A percentile compares a stretch with the other conserved stretches of the same genome.
These are phyloP conservation scores for Medicago ruthenica DNA, from an alignment of 306 rosid genomes.

Conservation along the genomic window DNA sequence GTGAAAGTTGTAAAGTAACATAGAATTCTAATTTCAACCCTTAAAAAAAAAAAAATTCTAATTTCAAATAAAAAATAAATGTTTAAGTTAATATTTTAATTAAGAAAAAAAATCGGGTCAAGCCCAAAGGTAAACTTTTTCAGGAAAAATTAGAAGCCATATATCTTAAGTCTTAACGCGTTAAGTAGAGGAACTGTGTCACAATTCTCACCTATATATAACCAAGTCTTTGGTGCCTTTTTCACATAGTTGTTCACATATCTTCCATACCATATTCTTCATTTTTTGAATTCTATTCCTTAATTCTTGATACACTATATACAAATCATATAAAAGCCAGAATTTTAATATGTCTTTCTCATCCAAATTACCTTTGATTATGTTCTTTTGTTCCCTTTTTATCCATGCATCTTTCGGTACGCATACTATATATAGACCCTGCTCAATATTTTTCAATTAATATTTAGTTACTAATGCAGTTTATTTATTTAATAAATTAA, in stretches of 20 bases:
- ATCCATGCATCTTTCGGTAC: conserved; percentile 65
- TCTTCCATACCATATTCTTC: neutral
- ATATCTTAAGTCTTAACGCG: no score
- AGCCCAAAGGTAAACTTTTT: conserved; percentile 1
- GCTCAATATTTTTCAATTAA: neutral
- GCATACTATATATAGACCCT: neutral
- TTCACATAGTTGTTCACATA: conserved; percentile 35
- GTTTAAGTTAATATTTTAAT: neutral
- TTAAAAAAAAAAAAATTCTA: no score
- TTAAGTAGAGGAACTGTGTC: neutral
- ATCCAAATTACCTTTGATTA: conserved; percentile 45
- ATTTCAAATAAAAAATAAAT: no score
- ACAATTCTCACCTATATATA: conserved; percentile 42
- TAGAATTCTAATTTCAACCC: no score
- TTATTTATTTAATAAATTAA: neutral
- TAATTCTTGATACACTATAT: neutral
- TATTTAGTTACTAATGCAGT: neutral
- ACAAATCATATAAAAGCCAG: neutral
- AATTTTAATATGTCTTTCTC: conserved; percentile 54
- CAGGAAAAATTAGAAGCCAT: no score
- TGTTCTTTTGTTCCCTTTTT: conserved; percentile 59
- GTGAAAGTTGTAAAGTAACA: no score
- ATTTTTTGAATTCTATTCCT: neutral
- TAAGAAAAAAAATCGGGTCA: conserved; percentile 2
- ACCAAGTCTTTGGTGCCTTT: neutral